These are phyloP conservation scores for Yamadazyma takamatsuzukensis DNA, from an alignment of 805 yeast genomes.

Conservation along the genomic window DNA sequence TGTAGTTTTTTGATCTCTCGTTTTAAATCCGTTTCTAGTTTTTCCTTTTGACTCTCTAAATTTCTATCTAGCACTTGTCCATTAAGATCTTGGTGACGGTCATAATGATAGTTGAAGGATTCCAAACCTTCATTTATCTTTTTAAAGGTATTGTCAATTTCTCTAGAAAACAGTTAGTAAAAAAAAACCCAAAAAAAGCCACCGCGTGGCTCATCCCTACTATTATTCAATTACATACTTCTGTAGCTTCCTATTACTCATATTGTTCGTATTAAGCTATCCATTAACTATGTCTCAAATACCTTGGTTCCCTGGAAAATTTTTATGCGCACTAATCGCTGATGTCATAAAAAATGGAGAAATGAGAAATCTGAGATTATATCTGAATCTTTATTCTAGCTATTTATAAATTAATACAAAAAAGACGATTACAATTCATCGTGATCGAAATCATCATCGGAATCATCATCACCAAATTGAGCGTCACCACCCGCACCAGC, in stretches of 20 bases:
- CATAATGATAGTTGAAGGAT: conserved; percentile 41
- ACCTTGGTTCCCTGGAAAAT: conserved; percentile 7
- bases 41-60: conserved; percentile 42
- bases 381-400: background rate
- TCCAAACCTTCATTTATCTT: conserved; percentile 44
- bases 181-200: background rate
- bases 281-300: conserved; percentile 2
- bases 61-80: conserved; percentile 22
- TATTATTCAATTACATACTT: conserved; percentile 23
- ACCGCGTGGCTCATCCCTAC: background rate
- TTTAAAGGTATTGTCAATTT: conserved; percentile 40
- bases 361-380: background rate
- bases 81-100: conserved; percentile 36
- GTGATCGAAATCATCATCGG: conserved; percentile 42
- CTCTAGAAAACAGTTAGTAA: conserved; percentile 18
- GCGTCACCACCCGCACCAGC: conserved; percentile 31
- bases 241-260: conserved; percentile 28
- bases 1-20: conserved; percentile 45
- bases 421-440: conserved; percentile 35
- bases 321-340: conserved; percentile 5
- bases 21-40: conserved; percentile 41
- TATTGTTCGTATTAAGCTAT: conserved; percentile 1
- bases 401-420: background rate
- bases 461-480: conserved; percentile 41
- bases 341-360: conserved; percentile 5